phyloP scores from a whole-genome alignment of 2,329 filamentous ascomycete genomes.

The Esteya vermicola region DNA sequence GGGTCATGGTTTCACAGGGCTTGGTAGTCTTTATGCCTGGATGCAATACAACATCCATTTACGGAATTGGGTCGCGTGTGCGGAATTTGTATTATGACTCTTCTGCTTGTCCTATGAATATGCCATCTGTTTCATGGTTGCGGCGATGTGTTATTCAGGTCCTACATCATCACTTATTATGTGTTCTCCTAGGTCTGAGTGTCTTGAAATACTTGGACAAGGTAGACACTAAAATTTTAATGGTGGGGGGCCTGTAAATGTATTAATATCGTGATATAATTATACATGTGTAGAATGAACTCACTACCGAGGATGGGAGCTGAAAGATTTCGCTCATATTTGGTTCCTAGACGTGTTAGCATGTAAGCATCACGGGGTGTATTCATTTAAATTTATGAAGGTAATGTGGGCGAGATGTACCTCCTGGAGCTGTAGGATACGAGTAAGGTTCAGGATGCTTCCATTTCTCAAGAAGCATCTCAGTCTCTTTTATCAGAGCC shows the following conservation, averaged over 20 bases:
- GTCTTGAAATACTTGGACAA: too few species aligned
- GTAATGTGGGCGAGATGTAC: constrained; percentile 34
- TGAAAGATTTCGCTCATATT: constrained; percentile 89
- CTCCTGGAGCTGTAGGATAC: constrained; percentile 83
- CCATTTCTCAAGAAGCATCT: constrained; percentile 80
- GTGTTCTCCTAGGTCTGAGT: too few species aligned
- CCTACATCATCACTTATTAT: too few species aligned
- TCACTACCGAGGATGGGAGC: constrained; percentile 67
- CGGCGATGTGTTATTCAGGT: too few species aligned
- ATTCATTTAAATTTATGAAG: background rate
- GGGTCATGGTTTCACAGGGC: constrained; percentile 61
- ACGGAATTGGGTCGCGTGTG: constrained; percentile 50
- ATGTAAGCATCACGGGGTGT: too few species aligned
- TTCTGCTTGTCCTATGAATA: background rate
- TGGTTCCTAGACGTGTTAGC: constrained; percentile 52
- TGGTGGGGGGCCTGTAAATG: too few species aligned
- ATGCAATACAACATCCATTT: constrained; percentile 57
- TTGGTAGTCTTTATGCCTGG: constrained; percentile 51
- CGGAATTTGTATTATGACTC: constrained; percentile 24
- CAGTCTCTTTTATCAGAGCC: constrained; percentile 76
- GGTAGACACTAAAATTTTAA: background rate
- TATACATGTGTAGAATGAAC: constrained; percentile 22
- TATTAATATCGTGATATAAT: constrained; percentile 6
- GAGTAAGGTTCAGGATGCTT: constrained; percentile 94
- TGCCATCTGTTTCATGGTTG: too few species aligned